Evolutionary conservation across 2,329 filamentous ascomycete genomes (phyloP).

Genomic region (Aspergillus glaucus): DNA sequence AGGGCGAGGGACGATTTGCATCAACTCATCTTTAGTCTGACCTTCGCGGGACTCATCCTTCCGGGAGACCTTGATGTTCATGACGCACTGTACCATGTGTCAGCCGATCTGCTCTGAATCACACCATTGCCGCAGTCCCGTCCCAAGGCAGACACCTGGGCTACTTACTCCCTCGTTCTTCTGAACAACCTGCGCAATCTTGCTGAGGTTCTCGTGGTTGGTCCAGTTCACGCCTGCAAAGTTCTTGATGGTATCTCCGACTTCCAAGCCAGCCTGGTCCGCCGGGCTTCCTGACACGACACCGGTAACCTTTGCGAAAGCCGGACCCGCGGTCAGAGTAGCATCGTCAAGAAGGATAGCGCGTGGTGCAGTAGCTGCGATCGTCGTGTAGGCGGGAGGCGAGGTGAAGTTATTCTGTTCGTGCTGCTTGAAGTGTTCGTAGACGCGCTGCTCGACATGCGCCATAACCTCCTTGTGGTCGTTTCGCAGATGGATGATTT

Average conservation of each 20-base stretch:
- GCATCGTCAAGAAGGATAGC: background rate
- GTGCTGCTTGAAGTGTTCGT: conserved; percentile 65
- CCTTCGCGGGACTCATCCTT: conserved; percentile 41
- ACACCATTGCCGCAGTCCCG: too few species aligned
- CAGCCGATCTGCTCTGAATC: conserved; percentile 1
- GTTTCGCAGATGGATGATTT: conserved; percentile 83
- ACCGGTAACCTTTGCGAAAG: conserved; percentile 86
- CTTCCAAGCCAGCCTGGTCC: conserved; percentile 69
- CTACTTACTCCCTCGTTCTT: conserved; percentile 76
- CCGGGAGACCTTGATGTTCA: conserved; percentile 62
- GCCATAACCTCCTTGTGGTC: conserved; percentile 89
- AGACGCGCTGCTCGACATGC: conserved; percentile 75
- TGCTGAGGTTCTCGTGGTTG: conserved; percentile 80
- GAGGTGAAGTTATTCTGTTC: background rate
- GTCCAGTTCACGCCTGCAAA: conserved; percentile 79
- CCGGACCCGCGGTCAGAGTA: conserved; percentile 23
- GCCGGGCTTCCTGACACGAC: conserved; percentile 76
- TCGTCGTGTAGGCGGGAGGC: background rate
- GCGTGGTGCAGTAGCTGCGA: background rate
- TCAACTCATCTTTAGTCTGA: conserved; percentile 49
- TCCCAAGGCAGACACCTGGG: background rate
- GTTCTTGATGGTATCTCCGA: conserved; percentile 72
- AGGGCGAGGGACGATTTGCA: conserved; percentile 68
- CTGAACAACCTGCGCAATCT: conserved; percentile 83
- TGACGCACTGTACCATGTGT: conserved; percentile 49